These are phyloP conservation scores for Seiridium unicorne DNA, from an alignment of 2,329 filamentous ascomycete species.

Conservation along the genomic window DNA sequence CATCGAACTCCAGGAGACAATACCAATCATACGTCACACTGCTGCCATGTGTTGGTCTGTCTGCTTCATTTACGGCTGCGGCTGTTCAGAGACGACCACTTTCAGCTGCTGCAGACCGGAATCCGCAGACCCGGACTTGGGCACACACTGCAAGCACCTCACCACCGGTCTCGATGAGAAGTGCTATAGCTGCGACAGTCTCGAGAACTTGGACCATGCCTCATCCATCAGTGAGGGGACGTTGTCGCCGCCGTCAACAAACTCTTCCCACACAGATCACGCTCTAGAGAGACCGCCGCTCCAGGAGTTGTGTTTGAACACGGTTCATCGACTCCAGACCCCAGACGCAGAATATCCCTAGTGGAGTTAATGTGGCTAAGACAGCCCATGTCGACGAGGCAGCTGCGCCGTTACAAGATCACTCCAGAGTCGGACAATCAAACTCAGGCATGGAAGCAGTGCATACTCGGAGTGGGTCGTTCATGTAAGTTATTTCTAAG, in stretches of 20 bases:
- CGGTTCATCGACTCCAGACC: neutral
- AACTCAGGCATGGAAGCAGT: too few relatives aligned
- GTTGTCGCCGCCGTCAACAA: neutral
- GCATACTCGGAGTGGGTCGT: too few relatives aligned
- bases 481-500: too few relatives aligned
- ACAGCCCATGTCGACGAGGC: too few relatives aligned
- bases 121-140: neutral
- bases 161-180: constrained; percentile 15
- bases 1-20: too few relatives aligned
- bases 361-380: neutral
- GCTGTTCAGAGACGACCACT: constrained; percentile 17
- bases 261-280: neutral
- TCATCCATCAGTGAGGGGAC: too few relatives aligned
- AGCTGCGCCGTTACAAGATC: too few relatives aligned
- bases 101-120: constrained; percentile 17
- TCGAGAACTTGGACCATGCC: too few relatives aligned
- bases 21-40: too few relatives aligned
- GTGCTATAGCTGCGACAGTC: constrained; percentile 18
- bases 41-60: constrained; percentile 20
- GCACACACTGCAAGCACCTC: neutral
- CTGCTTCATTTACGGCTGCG: constrained; percentile 23
- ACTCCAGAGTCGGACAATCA: too few relatives aligned
- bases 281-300: neutral
- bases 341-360: neutral
- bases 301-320: neutral